A percentile compares a stretch with the other conserved stretches of the same genome.
Conservation (phyloP, 2,329 filamentous ascomycete species). For the Mariannaea sp. region DNA sequence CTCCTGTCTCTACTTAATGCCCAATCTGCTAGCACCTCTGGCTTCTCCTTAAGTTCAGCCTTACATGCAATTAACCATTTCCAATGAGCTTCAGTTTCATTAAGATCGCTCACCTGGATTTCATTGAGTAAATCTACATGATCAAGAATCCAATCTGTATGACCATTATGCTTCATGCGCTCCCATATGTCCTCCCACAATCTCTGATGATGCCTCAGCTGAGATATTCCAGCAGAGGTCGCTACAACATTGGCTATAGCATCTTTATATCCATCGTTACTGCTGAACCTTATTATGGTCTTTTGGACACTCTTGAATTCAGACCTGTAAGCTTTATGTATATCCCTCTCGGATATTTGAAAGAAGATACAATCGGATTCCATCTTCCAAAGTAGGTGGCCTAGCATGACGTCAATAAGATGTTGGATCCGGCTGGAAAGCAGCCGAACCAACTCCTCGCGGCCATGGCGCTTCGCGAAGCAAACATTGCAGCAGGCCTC, state of each 20-base stretch:
- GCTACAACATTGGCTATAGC: no score
- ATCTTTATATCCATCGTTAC: not conserved
- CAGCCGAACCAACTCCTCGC: not conserved
- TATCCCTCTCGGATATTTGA: accelerated
- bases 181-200: conserved; percentile 8
- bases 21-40: conserved; percentile 20
- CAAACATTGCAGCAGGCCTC: conserved; percentile 19
- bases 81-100: conserved; percentile 12
- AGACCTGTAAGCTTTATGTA: not conserved
- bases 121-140: conserved; percentile 2
- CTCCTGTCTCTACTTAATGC: conserved; percentile 13
- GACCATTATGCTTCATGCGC: not conserved
- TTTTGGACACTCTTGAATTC: conserved; percentile 4
- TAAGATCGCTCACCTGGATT: not conserved
- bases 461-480: conserved; percentile 3
- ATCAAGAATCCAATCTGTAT: not conserved
- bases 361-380: not conserved
- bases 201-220: not conserved
- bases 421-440: not conserved
- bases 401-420: not conserved
- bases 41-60: conserved; percentile 12
- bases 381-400: not conserved
- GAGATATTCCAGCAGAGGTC: not conserved
- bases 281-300: no score
- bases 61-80: conserved; percentile 11